Conservation (phyloP, 176 grass and related monocot species). For the Phoenix dactylifera region DNA sequence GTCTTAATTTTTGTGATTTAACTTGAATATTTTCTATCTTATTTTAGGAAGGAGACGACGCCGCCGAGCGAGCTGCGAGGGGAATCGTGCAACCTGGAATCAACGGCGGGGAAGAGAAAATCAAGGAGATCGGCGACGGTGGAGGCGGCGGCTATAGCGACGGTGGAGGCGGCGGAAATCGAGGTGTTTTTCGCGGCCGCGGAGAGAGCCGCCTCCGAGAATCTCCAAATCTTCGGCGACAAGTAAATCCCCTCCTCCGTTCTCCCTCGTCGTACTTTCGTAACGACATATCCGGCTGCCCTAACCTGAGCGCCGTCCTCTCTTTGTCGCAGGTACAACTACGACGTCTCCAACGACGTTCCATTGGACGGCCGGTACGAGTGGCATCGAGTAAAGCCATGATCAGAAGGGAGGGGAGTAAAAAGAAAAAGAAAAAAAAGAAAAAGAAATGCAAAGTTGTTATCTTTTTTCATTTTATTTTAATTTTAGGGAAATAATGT, state of each 20-base stretch:
- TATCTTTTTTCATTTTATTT: not conserved
- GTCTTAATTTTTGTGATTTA: not conserved
- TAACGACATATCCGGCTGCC: too few species aligned
- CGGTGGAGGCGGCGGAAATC: conserved; percentile 3
- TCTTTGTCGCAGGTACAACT: conserved; percentile 18
- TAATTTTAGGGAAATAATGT: conserved; percentile 5
- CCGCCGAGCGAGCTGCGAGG: conserved; percentile 2
- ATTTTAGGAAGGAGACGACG: conserved; percentile 1
- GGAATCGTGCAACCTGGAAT: conserved; percentile 1
- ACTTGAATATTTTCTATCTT: not conserved
- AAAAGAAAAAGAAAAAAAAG: not conserved
- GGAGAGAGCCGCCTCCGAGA: conserved; percentile 4
- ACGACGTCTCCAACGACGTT: conserved; percentile 22
- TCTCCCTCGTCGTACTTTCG: too few species aligned
- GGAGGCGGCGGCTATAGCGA: too few species aligned
- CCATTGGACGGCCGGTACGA: conserved; percentile 24
- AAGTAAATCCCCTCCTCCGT: not conserved
- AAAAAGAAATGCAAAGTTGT: not conserved
- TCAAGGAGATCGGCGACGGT: not conserved
- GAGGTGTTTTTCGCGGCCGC: conserved; percentile 13
- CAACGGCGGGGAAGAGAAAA: not conserved
- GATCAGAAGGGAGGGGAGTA: not conserved
- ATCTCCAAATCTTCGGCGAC: not conserved
- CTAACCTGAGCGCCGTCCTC: not conserved
- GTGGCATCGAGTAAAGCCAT: conserved; percentile 2